A percentile compares a stretch with the other conserved stretches of the same genome.
Evolutionary conservation across 2,329 filamentous ascomycete genomes (phyloP).

Genomic region (Colletotrichum musicola): DNA sequence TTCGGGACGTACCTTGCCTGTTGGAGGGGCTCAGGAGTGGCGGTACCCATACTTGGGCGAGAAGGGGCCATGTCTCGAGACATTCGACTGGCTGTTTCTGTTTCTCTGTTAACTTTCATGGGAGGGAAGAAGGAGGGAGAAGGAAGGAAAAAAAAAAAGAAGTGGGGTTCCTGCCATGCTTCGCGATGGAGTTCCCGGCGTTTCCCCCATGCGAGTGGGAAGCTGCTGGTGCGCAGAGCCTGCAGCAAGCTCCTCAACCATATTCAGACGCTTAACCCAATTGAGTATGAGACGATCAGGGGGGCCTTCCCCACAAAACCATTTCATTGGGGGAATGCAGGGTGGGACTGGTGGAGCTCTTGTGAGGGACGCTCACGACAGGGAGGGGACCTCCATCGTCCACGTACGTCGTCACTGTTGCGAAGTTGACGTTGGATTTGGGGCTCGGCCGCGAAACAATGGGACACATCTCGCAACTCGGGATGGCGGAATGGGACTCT

Average conservation of each 20-base stretch:
- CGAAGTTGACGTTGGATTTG: slow-evolving; percentile 28
- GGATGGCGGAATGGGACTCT: too few species aligned
- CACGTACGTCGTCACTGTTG: slow-evolving; percentile 27
- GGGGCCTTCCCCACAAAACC: slow-evolving; percentile 45
- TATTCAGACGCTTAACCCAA: slow-evolving; percentile 51
- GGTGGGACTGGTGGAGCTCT: slow-evolving; percentile 31
- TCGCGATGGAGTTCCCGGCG: slow-evolving; percentile 25
- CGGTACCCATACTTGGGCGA: slow-evolving; percentile 18
- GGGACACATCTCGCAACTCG: background rate
- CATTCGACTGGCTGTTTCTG: slow-evolving; percentile 32
- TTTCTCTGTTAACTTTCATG: slow-evolving; percentile 11
- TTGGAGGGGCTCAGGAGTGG: background rate
- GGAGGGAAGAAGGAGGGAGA: slow-evolving; percentile 8
- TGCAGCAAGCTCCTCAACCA: slow-evolving; percentile 58
- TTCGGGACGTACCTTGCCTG: background rate
- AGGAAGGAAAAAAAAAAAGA: slow-evolving; percentile 19
- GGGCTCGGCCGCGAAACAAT: background rate
- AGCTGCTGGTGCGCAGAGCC: slow-evolving; percentile 39
- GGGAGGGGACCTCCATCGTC: slow-evolving; percentile 13
- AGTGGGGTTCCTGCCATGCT: slow-evolving; percentile 24
- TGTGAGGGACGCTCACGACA: slow-evolving; percentile 27
- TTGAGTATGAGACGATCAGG: slow-evolving; percentile 41
- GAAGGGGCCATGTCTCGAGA: slow-evolving; percentile 28
- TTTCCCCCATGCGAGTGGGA: slow-evolving; percentile 38
- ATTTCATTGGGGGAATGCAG: slow-evolving; percentile 41